Evolutionary conservation across 768 basidiomycete genomes (phyloP), one percentile per base, ranked within the genome.

Genomic region (Tephrocybe rancida): DNA sequence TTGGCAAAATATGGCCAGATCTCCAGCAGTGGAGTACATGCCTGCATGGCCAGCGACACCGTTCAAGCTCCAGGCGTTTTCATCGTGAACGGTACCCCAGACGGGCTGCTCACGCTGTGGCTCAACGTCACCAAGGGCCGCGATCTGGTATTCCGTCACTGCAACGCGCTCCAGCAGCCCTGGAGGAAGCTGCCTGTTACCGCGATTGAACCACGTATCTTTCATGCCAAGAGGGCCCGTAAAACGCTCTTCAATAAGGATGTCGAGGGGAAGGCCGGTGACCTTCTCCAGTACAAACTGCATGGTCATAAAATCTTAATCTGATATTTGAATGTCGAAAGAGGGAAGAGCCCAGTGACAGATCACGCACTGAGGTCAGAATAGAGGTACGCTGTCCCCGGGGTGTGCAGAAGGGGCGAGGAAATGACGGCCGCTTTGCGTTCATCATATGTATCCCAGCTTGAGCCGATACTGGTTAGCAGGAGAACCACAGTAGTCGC

Each of bases 31-130:
- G 2, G 67, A 68, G 44, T 61, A 68, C 26, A 68, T 48, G 9
- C 67, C 67, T 11, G 67, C 67, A 43, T 68, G 67, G 19, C 67
- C 65, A 3, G 65, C 52, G 21, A 68, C 65, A 11, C 67, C 67
- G 16, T 64, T 51, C 42, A 65, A 44, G 37, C 65, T 60, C 65
- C 67, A 68, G 30, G 64, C 63, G 44, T 68, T 68, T 30, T 68
- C 67, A 38, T 68, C 67, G 48, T 68, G 67, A 3, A 67, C 66
- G 3, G 61, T 67, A n/a, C 64, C 66, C 64, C 64, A 66, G 19
- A 67, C 62, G 1, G 66, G 66, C 45, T 67, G 66, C 11, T 54
- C 44, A 48, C 66, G 51, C 25, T 59, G 49, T 7, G 66, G 66
- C 42, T 64, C 66, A 3, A 22, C 25, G 7, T 47, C 27, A 27